These are phyloP conservation scores for Eucalyptus decipiens DNA, from an alignment of 345 rosid species.

Conservation along the genomic window DNA sequence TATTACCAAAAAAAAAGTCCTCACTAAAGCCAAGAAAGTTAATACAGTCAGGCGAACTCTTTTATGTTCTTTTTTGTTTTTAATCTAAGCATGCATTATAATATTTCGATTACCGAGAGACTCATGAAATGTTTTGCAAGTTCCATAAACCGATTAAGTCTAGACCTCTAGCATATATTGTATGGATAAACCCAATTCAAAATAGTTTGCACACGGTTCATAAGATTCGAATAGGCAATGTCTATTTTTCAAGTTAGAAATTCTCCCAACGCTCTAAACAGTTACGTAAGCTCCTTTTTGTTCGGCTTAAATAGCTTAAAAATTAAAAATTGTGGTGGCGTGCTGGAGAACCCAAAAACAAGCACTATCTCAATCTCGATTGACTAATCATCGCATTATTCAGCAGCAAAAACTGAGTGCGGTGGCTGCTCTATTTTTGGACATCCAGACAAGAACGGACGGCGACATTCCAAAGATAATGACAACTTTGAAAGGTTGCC, in stretches of 20 bases:
- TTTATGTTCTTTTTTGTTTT: background rate
- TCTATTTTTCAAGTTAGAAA: background rate
- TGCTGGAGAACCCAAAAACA: background rate
- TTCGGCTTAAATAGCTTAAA: background rate
- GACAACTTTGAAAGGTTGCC: background rate
- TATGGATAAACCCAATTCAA: background rate
- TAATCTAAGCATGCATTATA: background rate
- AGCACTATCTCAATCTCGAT: background rate
- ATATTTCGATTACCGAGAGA: fast-evolving
- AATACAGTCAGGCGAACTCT: background rate
- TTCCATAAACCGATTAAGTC: background rate
- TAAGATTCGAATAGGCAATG: background rate
- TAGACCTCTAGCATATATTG: background rate
- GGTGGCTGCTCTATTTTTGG: background rate
- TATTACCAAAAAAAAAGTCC: background rate
- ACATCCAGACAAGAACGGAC: background rate
- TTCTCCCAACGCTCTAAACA: background rate
- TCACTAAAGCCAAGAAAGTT: background rate
- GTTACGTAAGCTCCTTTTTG: background rate
- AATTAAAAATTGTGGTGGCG: background rate
- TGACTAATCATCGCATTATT: background rate
- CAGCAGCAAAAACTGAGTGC: background rate
- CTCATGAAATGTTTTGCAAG: background rate
- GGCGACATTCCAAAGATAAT: background rate
- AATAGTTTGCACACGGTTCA: background rate